Evolutionary conservation across 1,284 basidiomycete species (phyloP).

Genomic region (Cronartium quercuum): DNA sequence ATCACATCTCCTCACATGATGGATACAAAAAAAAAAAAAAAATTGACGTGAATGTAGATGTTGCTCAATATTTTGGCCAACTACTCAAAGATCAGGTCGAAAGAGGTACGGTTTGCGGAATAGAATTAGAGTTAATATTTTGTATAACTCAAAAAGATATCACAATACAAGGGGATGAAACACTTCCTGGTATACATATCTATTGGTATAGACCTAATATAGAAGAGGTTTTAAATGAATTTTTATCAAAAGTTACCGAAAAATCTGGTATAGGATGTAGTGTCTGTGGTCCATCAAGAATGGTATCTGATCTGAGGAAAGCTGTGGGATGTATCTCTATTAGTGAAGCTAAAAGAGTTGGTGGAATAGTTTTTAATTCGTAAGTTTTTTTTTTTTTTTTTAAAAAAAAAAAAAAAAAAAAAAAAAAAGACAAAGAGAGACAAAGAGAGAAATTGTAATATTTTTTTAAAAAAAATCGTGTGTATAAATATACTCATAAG

Average conservation of each 20-base stretch:
- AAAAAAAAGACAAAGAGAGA: too few relatives aligned
- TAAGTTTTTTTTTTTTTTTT: background rate
- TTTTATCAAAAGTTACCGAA: slow-evolving; percentile 16
- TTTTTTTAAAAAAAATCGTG: too few relatives aligned
- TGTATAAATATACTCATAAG: too few relatives aligned
- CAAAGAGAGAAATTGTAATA: too few relatives aligned
- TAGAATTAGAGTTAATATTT: slow-evolving; percentile 21
- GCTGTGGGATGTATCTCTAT: slow-evolving; percentile 21
- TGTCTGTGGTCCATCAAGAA: slow-evolving; percentile 20
- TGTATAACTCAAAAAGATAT: slow-evolving; percentile 21
- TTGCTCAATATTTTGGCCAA: slow-evolving; percentile 23
- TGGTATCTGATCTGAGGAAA: slow-evolving; percentile 23
- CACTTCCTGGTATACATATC: slow-evolving; percentile 9
- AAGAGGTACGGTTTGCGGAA: background rate
- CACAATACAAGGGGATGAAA: background rate
- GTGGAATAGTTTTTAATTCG: slow-evolving; percentile 23
- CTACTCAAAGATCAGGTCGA: background rate
- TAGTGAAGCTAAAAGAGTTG: slow-evolving; percentile 8
- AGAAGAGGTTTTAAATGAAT: slow-evolving; percentile 10
- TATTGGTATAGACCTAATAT: slow-evolving; percentile 26
- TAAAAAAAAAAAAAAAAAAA: too few relatives aligned
- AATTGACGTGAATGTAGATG: slow-evolving; percentile 3
- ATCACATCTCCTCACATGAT: background rate
- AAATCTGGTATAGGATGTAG: slow-evolving; percentile 14
- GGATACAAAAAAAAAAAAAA: background rate